Evolutionary conservation across 2,329 filamentous ascomycete genomes (phyloP), one percentile per base, ranked within the genome.

Genomic region (Berkeleyomyces basicola): DNA sequence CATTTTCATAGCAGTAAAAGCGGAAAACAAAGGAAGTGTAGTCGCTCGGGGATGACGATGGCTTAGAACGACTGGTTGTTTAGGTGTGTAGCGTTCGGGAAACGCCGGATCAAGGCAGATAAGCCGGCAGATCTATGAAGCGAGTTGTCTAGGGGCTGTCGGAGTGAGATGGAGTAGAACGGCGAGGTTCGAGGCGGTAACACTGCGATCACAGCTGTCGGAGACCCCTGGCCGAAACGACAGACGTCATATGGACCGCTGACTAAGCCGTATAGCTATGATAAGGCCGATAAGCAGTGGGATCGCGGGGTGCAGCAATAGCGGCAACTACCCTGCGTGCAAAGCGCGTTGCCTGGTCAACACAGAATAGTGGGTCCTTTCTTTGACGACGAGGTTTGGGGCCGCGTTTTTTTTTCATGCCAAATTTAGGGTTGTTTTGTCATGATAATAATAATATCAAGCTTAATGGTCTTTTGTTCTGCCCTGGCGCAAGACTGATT

Each of bases 1-100:
- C 77, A 76, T 76, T 67, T 60, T 67, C 67, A 49, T 7, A 1
- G 31, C 2, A 44, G 33, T 33, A 31, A 59, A 46, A 11, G 33
- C 4, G 43, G 7, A 36, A 44, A 58, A 40, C 40, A 43, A n/a
- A 23, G n/a, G 47, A 61, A 57, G 31, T 47, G 31, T 39, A 53
- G 37, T 39, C 2, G 10, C 57, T 9, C 7, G 44, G 16, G 57
- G 55, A 5, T 39, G 33, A 33, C n/a, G 31, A 33, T 57, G 33
- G 51, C 10, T 37, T 14, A 31, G 14, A 6, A 14, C 31, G 11
- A 7, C 14, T 33, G 31, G 31, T 33, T 36, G 51, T 43, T 43
- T 7, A 16, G 39, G 16, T 39, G 11, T 4, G 33, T 23, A 23
- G 23, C 23, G 23, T 23, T 51, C 16, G n/a, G 16, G 47, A 51